These are phyloP conservation scores for Entophlyctis luteolus DNA, from an alignment of 192 early-diverging fungal species.

Conservation along the genomic window DNA sequence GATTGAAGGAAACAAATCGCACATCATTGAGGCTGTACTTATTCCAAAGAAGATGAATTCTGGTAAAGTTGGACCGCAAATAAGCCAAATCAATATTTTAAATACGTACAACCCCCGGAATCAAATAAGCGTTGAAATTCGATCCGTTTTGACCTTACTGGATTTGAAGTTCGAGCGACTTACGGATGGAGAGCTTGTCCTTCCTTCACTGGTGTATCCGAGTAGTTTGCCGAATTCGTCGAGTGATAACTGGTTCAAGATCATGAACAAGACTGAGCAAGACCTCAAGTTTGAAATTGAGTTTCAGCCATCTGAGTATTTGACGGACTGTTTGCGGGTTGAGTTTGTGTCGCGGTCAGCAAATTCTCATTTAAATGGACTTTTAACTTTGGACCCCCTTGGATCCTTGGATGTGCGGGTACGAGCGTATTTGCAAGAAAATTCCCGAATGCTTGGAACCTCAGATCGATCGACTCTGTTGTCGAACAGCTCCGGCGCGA, in stretches of 20 bases:
- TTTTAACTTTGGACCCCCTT: constrained; percentile 60
- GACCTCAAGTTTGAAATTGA: constrained; percentile 78
- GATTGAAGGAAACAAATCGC: constrained; percentile 27
- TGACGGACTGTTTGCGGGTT: constrained; percentile 58
- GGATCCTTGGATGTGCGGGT: constrained; percentile 66
- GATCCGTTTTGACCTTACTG: constrained; percentile 61
- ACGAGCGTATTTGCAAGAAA: constrained; percentile 62
- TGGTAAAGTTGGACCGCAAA: constrained; percentile 45
- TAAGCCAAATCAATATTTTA: constrained; percentile 49
- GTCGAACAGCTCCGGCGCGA: constrained; percentile 59
- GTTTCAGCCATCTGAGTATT: constrained; percentile 55
- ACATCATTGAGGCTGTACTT: constrained; percentile 57
- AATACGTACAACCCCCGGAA: constrained; percentile 71
- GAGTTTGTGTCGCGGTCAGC: constrained; percentile 77
- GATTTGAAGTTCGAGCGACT: constrained; percentile 74
- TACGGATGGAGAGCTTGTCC: constrained; percentile 57
- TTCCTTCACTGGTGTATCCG: constrained; percentile 73
- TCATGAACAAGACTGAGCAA: constrained; percentile 69
- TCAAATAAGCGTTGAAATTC: constrained; percentile 46
- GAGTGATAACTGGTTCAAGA: constrained; percentile 79
- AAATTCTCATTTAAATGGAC: constrained; percentile 71
- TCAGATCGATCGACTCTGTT: constrained; percentile 45
- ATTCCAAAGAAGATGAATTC: constrained; percentile 58
- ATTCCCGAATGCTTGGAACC: constrained; percentile 52
- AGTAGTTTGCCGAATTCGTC: constrained; percentile 45